Evolutionary conservation across 2,329 filamentous ascomycete genomes (phyloP).

Genomic region (Orbilia blumenaviensis): DNA sequence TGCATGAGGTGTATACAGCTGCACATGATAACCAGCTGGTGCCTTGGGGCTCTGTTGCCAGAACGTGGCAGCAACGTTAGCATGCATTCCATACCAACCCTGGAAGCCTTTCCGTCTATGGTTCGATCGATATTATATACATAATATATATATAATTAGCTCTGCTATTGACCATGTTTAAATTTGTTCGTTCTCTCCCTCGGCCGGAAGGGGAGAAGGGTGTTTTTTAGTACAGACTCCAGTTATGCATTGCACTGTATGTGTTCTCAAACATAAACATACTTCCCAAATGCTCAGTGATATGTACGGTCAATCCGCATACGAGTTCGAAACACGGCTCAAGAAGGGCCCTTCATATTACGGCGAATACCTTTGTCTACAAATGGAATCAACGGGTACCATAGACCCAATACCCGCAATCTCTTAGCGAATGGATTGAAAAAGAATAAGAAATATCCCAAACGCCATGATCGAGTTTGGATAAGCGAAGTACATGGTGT

Average conservation of each 20-base stretch:
- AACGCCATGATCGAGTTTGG: slow-evolving; percentile 20
- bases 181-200: too few species aligned
- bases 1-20: not conserved
- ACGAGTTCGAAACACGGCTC: slow-evolving; percentile 22
- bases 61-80: not conserved
- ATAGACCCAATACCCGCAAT: slow-evolving; percentile 16
- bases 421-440: slow-evolving; percentile 30
- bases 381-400: slow-evolving; percentile 6
- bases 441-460: slow-evolving; percentile 2
- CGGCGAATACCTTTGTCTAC: slow-evolving; percentile 27
- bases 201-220: too few species aligned
- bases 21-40: not conserved
- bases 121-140: too few species aligned
- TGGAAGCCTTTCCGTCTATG: too few species aligned
- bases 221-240: too few species aligned
- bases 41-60: not conserved
- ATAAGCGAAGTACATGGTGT: slow-evolving; percentile 25
- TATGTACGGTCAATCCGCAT: not conserved
- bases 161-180: too few species aligned
- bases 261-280: too few species aligned
- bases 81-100: too few species aligned
- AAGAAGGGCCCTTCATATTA: slow-evolving; percentile 28
- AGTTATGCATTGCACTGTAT: too few species aligned
- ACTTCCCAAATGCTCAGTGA: not conserved
- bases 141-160: too few species aligned